These are phyloP conservation scores for Thozetella sp. DNA, from an alignment of 495 filamentous ascomycete genomes.

Conservation along the genomic window DNA sequence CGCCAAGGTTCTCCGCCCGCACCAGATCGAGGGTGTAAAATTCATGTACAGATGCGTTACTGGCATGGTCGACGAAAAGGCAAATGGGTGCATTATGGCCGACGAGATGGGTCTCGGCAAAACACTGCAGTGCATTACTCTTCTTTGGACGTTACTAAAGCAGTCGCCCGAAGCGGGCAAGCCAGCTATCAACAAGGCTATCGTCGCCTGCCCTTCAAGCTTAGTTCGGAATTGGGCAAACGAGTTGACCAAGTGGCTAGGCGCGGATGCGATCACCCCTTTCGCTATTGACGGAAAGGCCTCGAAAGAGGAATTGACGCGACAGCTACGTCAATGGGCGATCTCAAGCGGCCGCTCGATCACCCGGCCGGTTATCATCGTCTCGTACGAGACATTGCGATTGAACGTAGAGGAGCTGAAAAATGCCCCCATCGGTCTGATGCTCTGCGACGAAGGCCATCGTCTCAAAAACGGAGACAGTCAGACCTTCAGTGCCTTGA, in stretches of 20 bases:
- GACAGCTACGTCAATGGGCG: constrained; percentile 93
- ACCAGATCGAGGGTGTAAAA: constrained; percentile 98
- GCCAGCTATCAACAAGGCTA: constrained; percentile 91
- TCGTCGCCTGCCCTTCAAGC: constrained; percentile 98
- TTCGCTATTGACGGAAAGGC: constrained; percentile 98
- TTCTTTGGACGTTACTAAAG: constrained; percentile 96
- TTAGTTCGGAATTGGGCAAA: constrained; percentile 98
- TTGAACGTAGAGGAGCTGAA: constrained; percentile 88
- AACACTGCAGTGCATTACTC: constrained; percentile 69
- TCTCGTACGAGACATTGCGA: constrained; percentile 95
- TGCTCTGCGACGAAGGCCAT: constrained; percentile 98
- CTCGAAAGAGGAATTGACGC: constrained; percentile 86
- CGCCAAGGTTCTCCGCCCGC: constrained; percentile 88
- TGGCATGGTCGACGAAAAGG: constrained; percentile 89
- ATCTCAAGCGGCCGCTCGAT: constrained; percentile 88
- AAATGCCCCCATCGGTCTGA: constrained; percentile 83
- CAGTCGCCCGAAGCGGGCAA: constrained; percentile 95
- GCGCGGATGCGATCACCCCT: constrained; percentile 84
- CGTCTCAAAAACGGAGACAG: constrained; percentile 98
- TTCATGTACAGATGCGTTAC: constrained; percentile 95
- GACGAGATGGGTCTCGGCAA: constrained; percentile 99
- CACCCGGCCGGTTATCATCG: constrained; percentile 95
- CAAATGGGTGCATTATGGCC: constrained; percentile 99
- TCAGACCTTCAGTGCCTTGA: constrained; percentile 89
- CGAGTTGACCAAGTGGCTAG: constrained; percentile 93